Evolutionary conservation across 2,329 filamentous ascomycete genomes (phyloP).

Genomic region (Hypoxylon sp.): DNA sequence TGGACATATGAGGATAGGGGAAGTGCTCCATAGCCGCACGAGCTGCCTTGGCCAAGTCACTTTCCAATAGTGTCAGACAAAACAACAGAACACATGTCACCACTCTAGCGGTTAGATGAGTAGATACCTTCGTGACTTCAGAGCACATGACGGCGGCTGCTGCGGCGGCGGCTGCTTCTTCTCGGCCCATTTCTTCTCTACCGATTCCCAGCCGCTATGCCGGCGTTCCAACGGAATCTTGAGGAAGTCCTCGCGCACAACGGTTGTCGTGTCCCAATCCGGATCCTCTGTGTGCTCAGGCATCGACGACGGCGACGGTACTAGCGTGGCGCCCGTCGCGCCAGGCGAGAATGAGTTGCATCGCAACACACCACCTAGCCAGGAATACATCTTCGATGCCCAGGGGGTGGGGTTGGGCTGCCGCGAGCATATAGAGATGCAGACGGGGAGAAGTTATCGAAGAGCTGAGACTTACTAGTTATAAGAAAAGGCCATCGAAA

Average conservation of each 20-base stretch:
- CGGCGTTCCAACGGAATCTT: slow-evolving; percentile 33
- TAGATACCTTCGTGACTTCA: slow-evolving; percentile 9
- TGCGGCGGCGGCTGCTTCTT: slow-evolving; percentile 11
- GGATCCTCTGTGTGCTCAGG: slow-evolving; percentile 26
- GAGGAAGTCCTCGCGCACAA: slow-evolving; percentile 30
- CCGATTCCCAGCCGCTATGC: slow-evolving; percentile 42
- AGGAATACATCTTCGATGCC: slow-evolving; percentile 10
- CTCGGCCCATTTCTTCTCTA: slow-evolving; percentile 38
- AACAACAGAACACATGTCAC: neutral
- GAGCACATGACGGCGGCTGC: slow-evolving; percentile 2
- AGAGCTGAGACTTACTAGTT: neutral
- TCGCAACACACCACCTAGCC: neutral
- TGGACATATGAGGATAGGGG: slow-evolving; percentile 38
- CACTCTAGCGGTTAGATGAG: neutral
- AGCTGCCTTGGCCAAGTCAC: slow-evolving; percentile 12
- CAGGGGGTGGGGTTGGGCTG: no score
- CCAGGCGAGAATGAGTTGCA: slow-evolving; percentile 10
- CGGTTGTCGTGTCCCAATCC: slow-evolving; percentile 41
- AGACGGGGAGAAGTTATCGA: no score
- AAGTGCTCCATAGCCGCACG: slow-evolving; percentile 25
- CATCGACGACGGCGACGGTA: slow-evolving; percentile 11
- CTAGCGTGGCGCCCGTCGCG: slow-evolving; percentile 4
- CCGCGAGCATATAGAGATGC: no score
- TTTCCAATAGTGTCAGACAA: slow-evolving; percentile 21
- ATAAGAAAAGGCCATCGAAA: neutral